Base-by-base conservation (phyloP, 2,329 filamentous ascomycete genomes). In the Aspergillus sp. region DNA sequence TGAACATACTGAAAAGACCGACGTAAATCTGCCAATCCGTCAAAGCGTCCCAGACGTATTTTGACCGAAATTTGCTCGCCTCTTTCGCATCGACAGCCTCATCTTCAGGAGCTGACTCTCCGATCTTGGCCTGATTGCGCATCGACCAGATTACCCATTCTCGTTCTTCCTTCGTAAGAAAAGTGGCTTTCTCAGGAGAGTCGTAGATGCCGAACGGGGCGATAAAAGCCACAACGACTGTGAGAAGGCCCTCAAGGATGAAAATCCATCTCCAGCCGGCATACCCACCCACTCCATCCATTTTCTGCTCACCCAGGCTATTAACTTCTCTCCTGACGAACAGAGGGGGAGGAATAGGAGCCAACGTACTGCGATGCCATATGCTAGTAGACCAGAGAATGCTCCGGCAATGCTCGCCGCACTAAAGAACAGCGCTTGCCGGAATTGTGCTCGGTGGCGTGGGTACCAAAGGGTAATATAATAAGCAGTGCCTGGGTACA, bases 341-440 rank as follows among this genome's bases (percentile, higher is more conserved):
- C 64, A 50, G 11, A 13, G 5, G 68, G n/a, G 50, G 34, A 38
- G 16, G 11, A 5, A 38, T 16, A 29, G 25, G 7, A 11, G 25
- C 25, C 40, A 7, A 66, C 71, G 11, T 66, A 72, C 69, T 2
- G 73, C 74, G 36, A 82, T 80, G 2, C 66, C 78, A 56, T 72
- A 80, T 2, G 80, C 80, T 0, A 82, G 65, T 16, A 82, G 64
- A 0, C 80, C 80, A 2, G 75, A 76, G 45, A 82, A 78, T 1
- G 77, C 78, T n/a, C 80, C 78, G 1, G 79, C 78, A 43, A 81
- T 63, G 38, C 72, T 75, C 2, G 75, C 74, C 0, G 77, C 75
- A 45, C 72, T 75, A 60, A 79, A 79, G 64, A 78, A 75, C 1
- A 79, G 62, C 4, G 76, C 74, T 38, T 75, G 69, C 10, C 78